Percentiles rank a stretch among this genome's conserved stretches.
phyloP scores from a whole-genome alignment of 129 eudicot genomes.

The Oenanthe sinensis region DNA sequence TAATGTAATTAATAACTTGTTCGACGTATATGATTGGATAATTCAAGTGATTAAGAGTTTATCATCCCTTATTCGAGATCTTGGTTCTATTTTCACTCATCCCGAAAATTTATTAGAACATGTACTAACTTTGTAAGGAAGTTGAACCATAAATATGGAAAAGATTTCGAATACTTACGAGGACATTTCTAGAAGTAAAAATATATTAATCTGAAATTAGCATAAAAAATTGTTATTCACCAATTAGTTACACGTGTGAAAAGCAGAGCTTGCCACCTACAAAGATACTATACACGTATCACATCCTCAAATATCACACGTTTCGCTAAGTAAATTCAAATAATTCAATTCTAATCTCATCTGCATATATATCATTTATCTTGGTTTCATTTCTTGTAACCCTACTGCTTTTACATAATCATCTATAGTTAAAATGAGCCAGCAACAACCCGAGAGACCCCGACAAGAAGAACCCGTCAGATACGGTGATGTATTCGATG shows the following conservation, averaged over 20 bases:
- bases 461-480: constrained; percentile 18
- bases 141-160: no score
- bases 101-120: no score
- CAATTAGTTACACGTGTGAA: not conserved
- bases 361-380: not conserved
- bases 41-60: no score
- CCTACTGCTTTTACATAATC: not conserved
- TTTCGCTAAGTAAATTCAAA: not conserved
- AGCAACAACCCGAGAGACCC: constrained; percentile 31
- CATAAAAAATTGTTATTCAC: no score
- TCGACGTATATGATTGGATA: no score
- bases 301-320: not conserved
- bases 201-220: no score
- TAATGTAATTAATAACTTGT: no score
- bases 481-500: constrained; percentile 58
- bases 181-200: no score
- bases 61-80: no score
- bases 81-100: no score
- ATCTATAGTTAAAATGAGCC: constrained; percentile 20
- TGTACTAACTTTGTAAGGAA: no score
- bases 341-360: not conserved
- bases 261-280: not conserved
- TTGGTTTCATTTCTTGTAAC: not conserved
- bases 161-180: no score
- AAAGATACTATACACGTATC: not conserved